Base-by-base conservation (phyloP, 345 rosid genomes). In the Hibiscus syriacus region DNA sequence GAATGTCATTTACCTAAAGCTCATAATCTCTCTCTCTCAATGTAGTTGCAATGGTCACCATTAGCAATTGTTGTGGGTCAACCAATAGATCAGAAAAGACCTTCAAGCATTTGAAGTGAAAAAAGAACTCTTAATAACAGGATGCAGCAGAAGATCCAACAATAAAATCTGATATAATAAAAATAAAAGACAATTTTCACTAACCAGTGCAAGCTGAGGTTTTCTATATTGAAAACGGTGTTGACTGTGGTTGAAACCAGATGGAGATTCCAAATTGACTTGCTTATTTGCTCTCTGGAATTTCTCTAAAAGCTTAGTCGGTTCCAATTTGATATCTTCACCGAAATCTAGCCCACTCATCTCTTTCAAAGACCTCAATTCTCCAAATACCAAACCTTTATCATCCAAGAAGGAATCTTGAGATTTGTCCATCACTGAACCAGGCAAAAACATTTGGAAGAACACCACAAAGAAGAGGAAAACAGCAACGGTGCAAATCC, bases 161-260 rank as follows among this genome's bases (percentile, higher is more conserved):
- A 36, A 23, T 16, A 26, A 36, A 29, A 30, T 48, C 25, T 45
- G 45, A 38, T 53, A 16, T 6, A 55, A n/a, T n/a, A n/a, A 25
- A 63, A 62, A 5, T n/a, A 63, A 17, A n/a, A 39, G 13, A 16
- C 55, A 16, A 3, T 13, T 14, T 71, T 17, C 8, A 83, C 96
- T 69, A 49, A 92, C 99, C 96, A 92, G 72, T 16, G 98, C 99
- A 39, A 94, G 87, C 83, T 81, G 90, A 1, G 98, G 98, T 71
- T 84, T 88, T 69, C 89, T 78, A 73, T 79, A 74, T 3, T 83
- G 88, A 56, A 86, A 88, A 62, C 90, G 90, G 27, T 70, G 83
- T 20, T 60, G 73, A 63, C 87, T 84, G 65, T 80, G 45, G 76
- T 88, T 83, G 36, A 79, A 78, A 77, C 68, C 67, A 30, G 82